These are phyloP conservation scores for Boletus tomentosulus DNA, from an alignment of 768 basidiomycete species.

Conservation along the genomic window DNA sequence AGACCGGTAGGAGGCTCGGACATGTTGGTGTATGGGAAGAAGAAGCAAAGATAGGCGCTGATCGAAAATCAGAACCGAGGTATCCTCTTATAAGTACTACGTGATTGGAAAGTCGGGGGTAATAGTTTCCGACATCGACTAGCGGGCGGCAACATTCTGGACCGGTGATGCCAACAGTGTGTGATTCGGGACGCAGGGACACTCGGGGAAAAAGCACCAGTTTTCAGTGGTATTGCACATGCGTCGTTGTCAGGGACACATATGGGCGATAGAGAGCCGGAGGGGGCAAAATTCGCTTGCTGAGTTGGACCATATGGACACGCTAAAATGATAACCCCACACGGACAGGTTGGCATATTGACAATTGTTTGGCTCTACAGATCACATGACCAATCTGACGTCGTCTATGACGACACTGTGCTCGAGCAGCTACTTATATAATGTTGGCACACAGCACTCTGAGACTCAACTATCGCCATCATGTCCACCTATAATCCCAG, in stretches of 20 bases:
- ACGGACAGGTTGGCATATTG: not conserved
- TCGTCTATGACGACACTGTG: not conserved
- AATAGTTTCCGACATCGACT: constrained; percentile 6
- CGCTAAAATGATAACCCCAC: no score
- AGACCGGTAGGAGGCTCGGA: constrained; percentile 22
- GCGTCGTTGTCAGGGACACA: not conserved
- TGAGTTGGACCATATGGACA: not conserved
- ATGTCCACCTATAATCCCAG: constrained; percentile 1
- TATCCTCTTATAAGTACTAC: constrained; percentile 14
- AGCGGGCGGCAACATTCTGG: constrained; percentile 19
- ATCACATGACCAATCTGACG: not conserved
- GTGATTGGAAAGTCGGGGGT: not conserved
- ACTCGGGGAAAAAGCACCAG: not conserved
- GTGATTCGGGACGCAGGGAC: not conserved
- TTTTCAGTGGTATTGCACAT: not conserved
- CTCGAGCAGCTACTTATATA: not conserved
- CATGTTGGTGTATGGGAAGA: constrained; percentile 13
- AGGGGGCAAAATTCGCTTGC: not conserved
- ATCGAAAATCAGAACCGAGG: not conserved
- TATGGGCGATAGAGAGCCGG: not conserved
- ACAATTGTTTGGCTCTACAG: not conserved
- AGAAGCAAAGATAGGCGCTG: not conserved
- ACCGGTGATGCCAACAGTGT: not conserved
- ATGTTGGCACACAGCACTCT: not conserved
- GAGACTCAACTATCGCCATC: not conserved